These are phyloP conservation scores for Nemania sp. DNA, from an alignment of 2,329 filamentous ascomycete species.

Conservation along the genomic window DNA sequence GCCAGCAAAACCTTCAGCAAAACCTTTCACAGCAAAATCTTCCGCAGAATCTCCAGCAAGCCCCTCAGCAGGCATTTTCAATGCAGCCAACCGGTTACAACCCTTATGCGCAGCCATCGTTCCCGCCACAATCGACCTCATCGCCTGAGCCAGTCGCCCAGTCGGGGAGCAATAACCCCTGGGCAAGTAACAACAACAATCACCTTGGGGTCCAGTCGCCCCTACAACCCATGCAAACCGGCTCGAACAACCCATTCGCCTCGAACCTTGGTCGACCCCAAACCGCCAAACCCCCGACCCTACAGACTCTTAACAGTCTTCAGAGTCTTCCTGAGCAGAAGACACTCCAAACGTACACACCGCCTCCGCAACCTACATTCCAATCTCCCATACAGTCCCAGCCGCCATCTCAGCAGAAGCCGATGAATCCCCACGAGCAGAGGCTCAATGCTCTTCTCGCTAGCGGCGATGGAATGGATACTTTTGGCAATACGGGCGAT, in stretches of 20 bases:
- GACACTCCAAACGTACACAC: constrained; percentile 60
- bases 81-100: constrained; percentile 59
- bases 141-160: constrained; percentile 66
- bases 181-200: constrained; percentile 66
- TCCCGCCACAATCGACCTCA: constrained; percentile 46
- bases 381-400: constrained; percentile 45
- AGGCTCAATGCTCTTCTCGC: constrained; percentile 86
- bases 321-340: constrained; percentile 75
- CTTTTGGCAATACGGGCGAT: constrained; percentile 96
- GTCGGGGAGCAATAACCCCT: constrained; percentile 91
- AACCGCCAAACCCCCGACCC: constrained; percentile 58
- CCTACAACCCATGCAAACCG: constrained; percentile 82
- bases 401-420: constrained; percentile 50
- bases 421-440: constrained; percentile 66
- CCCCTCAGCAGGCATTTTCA: too few species aligned
- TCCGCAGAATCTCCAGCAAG: constrained; percentile 46
- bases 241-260: constrained; percentile 97
- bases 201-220: constrained; percentile 56
- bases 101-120: constrained; percentile 56
- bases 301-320: constrained; percentile 70
- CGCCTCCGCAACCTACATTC: constrained; percentile 48
- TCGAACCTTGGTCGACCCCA: constrained; percentile 63
- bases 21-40: constrained; percentile 38
- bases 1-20: constrained; percentile 48
- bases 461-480: constrained; percentile 90